These are phyloP conservation scores for Sicyos edulis DNA, from an alignment of 306 rosid species.

Conservation along the genomic window DNA sequence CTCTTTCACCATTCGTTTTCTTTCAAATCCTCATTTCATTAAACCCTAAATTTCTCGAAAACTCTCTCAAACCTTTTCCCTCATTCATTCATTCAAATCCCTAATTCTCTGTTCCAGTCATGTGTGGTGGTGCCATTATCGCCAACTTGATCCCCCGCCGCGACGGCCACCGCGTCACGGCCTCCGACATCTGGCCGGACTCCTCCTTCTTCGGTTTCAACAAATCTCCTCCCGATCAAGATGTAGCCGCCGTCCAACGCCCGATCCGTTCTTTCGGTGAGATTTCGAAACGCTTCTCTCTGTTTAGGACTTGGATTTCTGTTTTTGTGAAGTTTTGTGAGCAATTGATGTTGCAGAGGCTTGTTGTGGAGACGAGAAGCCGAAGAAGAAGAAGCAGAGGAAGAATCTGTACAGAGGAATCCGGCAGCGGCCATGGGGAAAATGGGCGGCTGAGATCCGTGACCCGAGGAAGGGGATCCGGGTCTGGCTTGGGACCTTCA, in stretches of 20 bases:
- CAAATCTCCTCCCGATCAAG: constrained; percentile 17
- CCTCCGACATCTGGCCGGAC: constrained; percentile 61
- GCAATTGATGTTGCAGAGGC: constrained; percentile 29
- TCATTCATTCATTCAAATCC: neutral
- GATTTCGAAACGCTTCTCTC: neutral
- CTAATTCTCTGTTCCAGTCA: constrained; percentile 15
- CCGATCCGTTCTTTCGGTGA: constrained; percentile 42
- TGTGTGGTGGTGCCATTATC: constrained; percentile 90
- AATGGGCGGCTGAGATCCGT: constrained; percentile 97
- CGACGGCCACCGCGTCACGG: constrained; percentile 29
- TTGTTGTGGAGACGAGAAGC: constrained; percentile 41
- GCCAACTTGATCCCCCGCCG: constrained; percentile 55
- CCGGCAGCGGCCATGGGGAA: constrained; percentile 93
- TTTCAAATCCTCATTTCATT: neutral
- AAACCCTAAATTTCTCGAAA: neutral
- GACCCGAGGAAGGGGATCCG: constrained; percentile 92
- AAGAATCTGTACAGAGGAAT: constrained; percentile 85
- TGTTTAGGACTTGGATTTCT: neutral
- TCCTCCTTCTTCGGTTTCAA: constrained; percentile 27
- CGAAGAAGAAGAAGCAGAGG: constrained; percentile 50
- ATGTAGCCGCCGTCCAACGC: constrained; percentile 26
- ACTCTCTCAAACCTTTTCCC: neutral
- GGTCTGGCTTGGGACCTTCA: constrained; percentile 91
- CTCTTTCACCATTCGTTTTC: neutral
- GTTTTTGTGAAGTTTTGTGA: neutral